Conservation (phyloP, 1,284 basidiomycete genomes). For the Mrakiaceae sp. region DNA sequence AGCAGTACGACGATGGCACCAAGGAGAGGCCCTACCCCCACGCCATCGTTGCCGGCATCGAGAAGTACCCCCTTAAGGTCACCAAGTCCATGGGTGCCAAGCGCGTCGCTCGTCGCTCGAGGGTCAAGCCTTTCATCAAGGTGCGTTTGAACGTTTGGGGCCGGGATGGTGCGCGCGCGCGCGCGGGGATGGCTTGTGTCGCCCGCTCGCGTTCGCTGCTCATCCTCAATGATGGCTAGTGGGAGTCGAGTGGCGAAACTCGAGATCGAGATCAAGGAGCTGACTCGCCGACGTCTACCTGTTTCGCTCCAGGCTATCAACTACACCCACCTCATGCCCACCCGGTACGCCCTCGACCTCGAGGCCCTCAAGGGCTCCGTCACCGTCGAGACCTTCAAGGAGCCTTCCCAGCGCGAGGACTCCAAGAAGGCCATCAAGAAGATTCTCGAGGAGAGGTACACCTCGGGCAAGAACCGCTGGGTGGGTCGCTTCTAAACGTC, state of each 20-base stretch:
- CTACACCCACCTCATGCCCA: conserved; percentile 96
- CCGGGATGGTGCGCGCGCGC: neutral
- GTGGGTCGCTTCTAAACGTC: neutral
- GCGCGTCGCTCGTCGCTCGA: conserved; percentile 77
- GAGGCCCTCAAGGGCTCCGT: conserved; percentile 82
- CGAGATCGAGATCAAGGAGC: neutral
- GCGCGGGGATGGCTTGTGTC: no score
- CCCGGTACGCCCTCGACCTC: conserved; percentile 88
- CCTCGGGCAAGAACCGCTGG: conserved; percentile 26
- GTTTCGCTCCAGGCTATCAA: conserved; percentile 55
- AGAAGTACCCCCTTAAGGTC: conserved; percentile 91
- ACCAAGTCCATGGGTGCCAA: conserved; percentile 93
- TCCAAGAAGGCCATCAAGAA: conserved; percentile 95
- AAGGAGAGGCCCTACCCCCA: conserved; percentile 82
- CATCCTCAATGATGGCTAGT: no score
- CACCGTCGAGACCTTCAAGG: conserved; percentile 80
- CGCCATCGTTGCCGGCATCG: conserved; percentile 89
- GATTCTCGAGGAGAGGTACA: conserved; percentile 84
- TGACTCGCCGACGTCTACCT: neutral
- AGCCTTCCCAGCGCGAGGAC: conserved; percentile 71
- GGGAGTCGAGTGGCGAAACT: no score
- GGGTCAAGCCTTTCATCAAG: conserved; percentile 98
- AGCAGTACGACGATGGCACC: conserved; percentile 87
- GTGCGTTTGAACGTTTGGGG: conserved; percentile 42
- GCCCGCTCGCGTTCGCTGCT: no score